Base-by-base conservation (phyloP, 148 eudicot species). In the Oxyria digyna region DNA sequence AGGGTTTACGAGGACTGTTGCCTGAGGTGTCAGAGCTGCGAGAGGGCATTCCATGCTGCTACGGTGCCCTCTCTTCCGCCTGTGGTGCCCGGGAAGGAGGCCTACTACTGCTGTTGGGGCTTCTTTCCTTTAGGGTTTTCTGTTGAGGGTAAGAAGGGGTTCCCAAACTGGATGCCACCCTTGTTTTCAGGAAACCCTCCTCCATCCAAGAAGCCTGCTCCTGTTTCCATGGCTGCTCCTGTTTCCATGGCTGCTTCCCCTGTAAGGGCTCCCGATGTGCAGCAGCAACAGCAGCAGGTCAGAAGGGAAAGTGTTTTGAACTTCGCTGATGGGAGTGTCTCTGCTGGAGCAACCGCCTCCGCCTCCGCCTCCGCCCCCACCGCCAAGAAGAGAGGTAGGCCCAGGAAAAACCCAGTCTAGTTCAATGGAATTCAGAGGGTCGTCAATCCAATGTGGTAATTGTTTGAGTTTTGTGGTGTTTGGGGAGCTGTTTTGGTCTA, bases 51-150 rank as follows among this genome's bases (percentile, higher is more conserved):
- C 63, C 89, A 89, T 26, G 96, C 86, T 0, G 78, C 78, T 6
- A 54, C 62, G 41, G 76, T 95, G 11, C 64, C 80, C 67, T 78
- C 85, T 0, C 67, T 87, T 74, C 99, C 99, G 10, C 96, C 97
- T 0, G 0, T 72, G 24, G 93, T 88, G 27, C 87, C 91, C 1
- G 99, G 99, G n/a, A 87, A 79, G 66, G 97, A 95, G 40, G 93
- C 87, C 0, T 91, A 91, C 73, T 87, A 84, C 67, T 95, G 99
- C 57, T 91, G 96, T 26, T 95, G 93, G 93, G 96, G 94, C 0
- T 85, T 91, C 65, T 91, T 91, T 8, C 97, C 99, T 1, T 68
- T 95, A 35, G 94, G 94, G 35, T 91, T 89, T 72, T 73, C 80
- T 14, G 23, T 55, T 3, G 75, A 46, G 7, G 35, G 66, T 29